phyloP scores from a whole-genome alignment of 495 filamentous ascomycete species.

The Glarea lozoyensis region DNA sequence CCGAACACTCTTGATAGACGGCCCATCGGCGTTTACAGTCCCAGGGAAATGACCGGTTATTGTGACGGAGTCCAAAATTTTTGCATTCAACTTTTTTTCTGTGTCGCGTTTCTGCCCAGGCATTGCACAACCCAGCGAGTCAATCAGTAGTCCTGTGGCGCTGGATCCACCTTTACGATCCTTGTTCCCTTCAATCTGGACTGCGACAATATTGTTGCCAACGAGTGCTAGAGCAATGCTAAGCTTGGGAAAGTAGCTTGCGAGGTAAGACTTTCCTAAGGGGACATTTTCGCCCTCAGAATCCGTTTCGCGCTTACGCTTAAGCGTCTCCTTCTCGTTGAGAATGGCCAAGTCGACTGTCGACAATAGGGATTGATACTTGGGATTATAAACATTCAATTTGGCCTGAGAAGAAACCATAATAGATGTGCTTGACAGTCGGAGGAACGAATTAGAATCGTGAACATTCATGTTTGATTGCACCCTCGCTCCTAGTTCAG shows the following conservation, averaged over 20 bases:
- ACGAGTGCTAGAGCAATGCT: conserved; percentile 52
- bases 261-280: conserved; percentile 31
- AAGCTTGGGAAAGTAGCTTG: conserved; percentile 54
- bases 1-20: conserved; percentile 1
- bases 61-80: conserved; percentile 1
- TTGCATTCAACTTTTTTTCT: background rate
- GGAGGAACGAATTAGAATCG: conserved; percentile 38
- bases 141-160: conserved; percentile 57
- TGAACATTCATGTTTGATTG: conserved; percentile 18
- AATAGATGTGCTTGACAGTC: conserved; percentile 41
- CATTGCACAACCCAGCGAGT: conserved; percentile 53
- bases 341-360: conserved; percentile 31
- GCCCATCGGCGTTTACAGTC: conserved; percentile 4
- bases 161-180: conserved; percentile 49
- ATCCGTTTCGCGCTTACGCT: conserved; percentile 10
- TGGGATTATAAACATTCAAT: conserved; percentile 54
- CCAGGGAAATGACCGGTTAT: conserved; percentile 9
- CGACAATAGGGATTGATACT: conserved; percentile 56
- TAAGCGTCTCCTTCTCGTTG: conserved; percentile 1
- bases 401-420: conserved; percentile 31
- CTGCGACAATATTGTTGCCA: conserved; percentile 46
- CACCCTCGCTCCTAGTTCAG: conserved; percentile 12
- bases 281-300: conserved; percentile 15
- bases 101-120: conserved; percentile 5
- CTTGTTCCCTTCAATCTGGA: conserved; percentile 56